These are phyloP conservation scores for Lathyrus aphaca DNA, from an alignment of 306 rosid species.

Conservation along the genomic window DNA sequence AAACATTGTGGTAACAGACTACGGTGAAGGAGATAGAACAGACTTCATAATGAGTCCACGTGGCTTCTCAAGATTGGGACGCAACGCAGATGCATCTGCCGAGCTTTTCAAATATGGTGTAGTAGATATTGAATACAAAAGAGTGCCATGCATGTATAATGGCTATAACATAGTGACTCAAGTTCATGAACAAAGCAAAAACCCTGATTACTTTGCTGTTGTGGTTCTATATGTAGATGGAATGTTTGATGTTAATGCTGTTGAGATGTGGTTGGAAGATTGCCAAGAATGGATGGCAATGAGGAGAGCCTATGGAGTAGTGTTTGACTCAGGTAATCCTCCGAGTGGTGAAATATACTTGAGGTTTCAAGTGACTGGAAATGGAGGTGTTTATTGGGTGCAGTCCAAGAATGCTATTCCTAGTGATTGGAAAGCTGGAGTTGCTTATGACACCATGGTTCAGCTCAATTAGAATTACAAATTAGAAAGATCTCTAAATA, in stretches of 20 bases:
- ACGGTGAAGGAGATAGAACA: conserved; percentile 54
- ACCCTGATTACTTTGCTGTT: conserved; percentile 66
- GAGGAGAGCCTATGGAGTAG: conserved; percentile 70
- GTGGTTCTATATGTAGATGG: conserved; percentile 53
- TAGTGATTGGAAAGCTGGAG: conserved; percentile 69
- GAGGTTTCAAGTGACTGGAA: conserved; percentile 70
- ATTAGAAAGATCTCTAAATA: conserved; percentile 14
- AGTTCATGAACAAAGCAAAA: conserved; percentile 65
- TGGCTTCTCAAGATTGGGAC: conserved; percentile 39
- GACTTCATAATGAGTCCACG: conserved; percentile 53
- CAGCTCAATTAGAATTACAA: conserved; percentile 47
- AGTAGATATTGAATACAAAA: conserved; percentile 47
- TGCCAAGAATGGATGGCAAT: conserved; percentile 29
- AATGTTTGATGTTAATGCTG: conserved; percentile 59
- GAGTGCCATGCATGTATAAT: conserved; percentile 54
- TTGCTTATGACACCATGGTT: conserved; percentile 60
- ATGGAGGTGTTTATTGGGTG: conserved; percentile 54
- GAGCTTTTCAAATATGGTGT: conserved; percentile 50
- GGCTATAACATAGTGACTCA: conserved; percentile 46
- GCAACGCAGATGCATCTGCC: conserved; percentile 39
- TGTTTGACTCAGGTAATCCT: conserved; percentile 66
- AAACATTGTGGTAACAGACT: conserved; percentile 50
- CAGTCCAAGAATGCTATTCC: conserved; percentile 61
- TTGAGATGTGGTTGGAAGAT: conserved; percentile 49
- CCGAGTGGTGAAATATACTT: conserved; percentile 54